These are phyloP conservation scores for Prosopis cineraria DNA, from an alignment of 306 rosid species.

Conservation along the genomic window DNA sequence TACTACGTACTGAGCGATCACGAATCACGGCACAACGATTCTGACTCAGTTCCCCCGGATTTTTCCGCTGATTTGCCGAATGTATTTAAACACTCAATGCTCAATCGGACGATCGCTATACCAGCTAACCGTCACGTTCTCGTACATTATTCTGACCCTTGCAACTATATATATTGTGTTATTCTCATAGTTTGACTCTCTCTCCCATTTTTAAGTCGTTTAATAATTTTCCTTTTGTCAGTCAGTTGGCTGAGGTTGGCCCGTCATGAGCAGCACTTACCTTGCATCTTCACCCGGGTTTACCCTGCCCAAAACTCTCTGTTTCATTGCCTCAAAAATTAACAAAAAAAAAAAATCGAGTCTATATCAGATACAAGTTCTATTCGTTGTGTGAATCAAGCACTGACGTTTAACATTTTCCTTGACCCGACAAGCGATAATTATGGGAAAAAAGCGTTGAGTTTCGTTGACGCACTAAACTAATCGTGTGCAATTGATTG, in stretches of 20 bases:
- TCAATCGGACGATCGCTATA: not conserved
- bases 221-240: too few relatives aligned
- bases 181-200: not conserved
- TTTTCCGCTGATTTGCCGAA: slow-evolving; percentile 8
- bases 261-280: not conserved
- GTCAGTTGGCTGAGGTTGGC: not conserved
- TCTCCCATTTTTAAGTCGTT: too few relatives aligned
- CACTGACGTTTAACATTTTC: slow-evolving; percentile 7
- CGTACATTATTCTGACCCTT: not conserved
- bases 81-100: not conserved
- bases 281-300: not conserved
- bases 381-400: not conserved
- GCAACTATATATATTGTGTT: not conserved
- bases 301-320: not conserved
- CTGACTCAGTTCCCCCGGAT: slow-evolving; percentile 6
- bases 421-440: not conserved
- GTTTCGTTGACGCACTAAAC: not conserved
- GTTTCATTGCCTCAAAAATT: not conserved
- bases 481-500: not conserved
- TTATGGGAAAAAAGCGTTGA: not conserved
- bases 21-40: not conserved
- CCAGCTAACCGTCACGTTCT: not conserved
- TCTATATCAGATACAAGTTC: not conserved
- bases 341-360: not conserved
- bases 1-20: too few relatives aligned